phyloP scores from a whole-genome alignment of 257 asterid species.

The Paraleonurus japonicus region DNA sequence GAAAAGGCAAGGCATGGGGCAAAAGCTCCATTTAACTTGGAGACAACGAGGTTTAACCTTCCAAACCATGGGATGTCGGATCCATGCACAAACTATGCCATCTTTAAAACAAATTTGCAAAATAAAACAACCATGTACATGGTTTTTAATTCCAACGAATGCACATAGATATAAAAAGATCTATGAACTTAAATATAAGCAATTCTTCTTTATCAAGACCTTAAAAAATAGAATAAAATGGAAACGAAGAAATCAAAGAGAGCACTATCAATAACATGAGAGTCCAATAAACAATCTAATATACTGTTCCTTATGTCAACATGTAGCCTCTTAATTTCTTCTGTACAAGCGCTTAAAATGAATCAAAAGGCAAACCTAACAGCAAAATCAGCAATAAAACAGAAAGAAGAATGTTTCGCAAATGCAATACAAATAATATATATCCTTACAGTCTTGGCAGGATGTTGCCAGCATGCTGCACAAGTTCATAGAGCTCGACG shows the following conservation, averaged over 20 bases:
- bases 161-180: neutral
- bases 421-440: neutral
- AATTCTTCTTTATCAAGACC: slow-evolving; percentile 2
- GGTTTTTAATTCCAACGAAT: slow-evolving; percentile 3
- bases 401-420: neutral
- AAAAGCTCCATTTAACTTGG: slow-evolving; percentile 12
- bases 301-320: slow-evolving; percentile 8
- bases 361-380: slow-evolving; percentile 22
- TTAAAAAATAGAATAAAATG: neutral
- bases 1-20: slow-evolving; percentile 2
- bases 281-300: neutral
- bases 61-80: slow-evolving; percentile 11
- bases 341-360: neutral
- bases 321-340: slow-evolving; percentile 4
- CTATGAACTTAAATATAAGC: neutral
- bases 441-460: slow-evolving; percentile 84
- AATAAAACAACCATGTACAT: slow-evolving; percentile 15
- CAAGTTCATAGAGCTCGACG: slow-evolving; percentile 95
- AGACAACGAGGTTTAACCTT: neutral
- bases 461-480: slow-evolving; percentile 98
- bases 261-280: slow-evolving; percentile 18
- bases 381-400: neutral
- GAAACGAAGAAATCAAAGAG: slow-evolving; percentile 7
- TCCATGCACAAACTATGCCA: slow-evolving; percentile 3
- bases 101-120: neutral